phyloP scores from a whole-genome alignment of 768 basidiomycete genomes.

The Coprinopsis sp. region DNA sequence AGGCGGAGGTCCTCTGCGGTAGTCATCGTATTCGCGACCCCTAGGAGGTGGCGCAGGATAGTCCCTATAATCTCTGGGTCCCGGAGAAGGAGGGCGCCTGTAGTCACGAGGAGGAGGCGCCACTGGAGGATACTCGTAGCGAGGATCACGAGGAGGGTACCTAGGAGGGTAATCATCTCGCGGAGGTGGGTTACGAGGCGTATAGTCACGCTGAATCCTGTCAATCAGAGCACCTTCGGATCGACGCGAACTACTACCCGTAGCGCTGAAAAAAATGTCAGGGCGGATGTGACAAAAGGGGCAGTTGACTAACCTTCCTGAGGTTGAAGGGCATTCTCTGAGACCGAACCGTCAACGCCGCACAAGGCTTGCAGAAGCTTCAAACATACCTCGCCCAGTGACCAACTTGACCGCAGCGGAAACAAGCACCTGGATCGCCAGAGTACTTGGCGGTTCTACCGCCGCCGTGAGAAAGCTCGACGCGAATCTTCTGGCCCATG shows the following conservation, averaged over 20 bases:
- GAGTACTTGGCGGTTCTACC: conserved; percentile 74
- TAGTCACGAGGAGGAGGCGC: conserved; percentile 48
- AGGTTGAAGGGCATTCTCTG: conserved; percentile 71
- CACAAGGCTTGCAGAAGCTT: not conserved
- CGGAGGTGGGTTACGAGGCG: conserved; percentile 36
- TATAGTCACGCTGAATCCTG: conserved; percentile 57
- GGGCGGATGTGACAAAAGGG: not conserved
- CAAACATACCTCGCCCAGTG: conserved; percentile 80
- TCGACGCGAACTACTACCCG: conserved; percentile 33
- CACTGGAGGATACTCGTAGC: conserved; percentile 59
- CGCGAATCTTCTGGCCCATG: conserved; percentile 90
- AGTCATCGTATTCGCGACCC: conserved; percentile 68
- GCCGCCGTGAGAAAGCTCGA: conserved; percentile 81
- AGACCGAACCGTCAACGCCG: not conserved
- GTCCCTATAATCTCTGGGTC: conserved; percentile 67
- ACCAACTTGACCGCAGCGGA: conserved; percentile 79
- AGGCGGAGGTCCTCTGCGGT: conserved; percentile 44
- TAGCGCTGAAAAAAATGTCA: not conserved
- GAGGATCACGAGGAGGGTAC: conserved; percentile 47
- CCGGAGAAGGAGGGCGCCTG: conserved; percentile 54
- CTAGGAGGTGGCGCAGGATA: conserved; percentile 46
- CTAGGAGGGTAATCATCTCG: conserved; percentile 54
- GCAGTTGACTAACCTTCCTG: conserved; percentile 42
- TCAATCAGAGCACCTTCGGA: conserved; percentile 55
- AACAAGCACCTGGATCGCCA: conserved; percentile 87